Evolutionary conservation across 2,329 filamentous ascomycete species (phyloP), one percentile per base, ranked within the genome.

Genomic region (Lecanoromycetidae sp.): DNA sequence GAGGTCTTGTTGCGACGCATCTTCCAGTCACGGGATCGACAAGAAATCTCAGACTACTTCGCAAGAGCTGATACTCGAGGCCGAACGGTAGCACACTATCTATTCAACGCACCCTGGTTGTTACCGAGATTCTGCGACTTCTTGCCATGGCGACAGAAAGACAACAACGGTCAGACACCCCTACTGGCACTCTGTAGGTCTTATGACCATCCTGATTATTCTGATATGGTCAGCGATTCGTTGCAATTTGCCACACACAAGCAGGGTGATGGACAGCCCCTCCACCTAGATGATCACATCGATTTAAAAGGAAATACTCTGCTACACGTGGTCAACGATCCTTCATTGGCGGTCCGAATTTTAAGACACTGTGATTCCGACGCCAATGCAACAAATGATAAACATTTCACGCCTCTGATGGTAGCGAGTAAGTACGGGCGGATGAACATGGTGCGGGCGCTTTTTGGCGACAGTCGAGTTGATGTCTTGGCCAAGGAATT

Each of bases 151-250:
- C 77, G 79, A 49, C 79, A 93, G 63, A 87, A 82, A 55, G 91
- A 98, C 64, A 93, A 87, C 62, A 95, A 96, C 60, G 91, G 91
- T 0, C 91, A 96, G 64, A 98, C 93, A n/a, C 93, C 91, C 1
- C 69, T 98, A 7, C 96, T 98, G 62, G 91, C 91, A 2, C 71
- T 96, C 1, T 96, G 88, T 62, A 79, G 91, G 56, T 96, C 87
- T 0, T 98, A 98, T 59, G 91, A 98, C 60, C 87, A 98, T 62
- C 74, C 80, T 1, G 75, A 88, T 56, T 98, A 98, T 64, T 76
- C 78, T 44, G 70, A 73, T 38, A 96, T 98, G 91, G 85, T 98
- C 0, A 80, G 84, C 55, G 76, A 80, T 50, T 91, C 84, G 4
- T 69, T 98, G 30, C 72, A 78, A 26, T 78, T 83, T 36, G 87